Conservation (phyloP, 495 filamentous ascomycete species). For the Acidomyces sp. region DNA sequence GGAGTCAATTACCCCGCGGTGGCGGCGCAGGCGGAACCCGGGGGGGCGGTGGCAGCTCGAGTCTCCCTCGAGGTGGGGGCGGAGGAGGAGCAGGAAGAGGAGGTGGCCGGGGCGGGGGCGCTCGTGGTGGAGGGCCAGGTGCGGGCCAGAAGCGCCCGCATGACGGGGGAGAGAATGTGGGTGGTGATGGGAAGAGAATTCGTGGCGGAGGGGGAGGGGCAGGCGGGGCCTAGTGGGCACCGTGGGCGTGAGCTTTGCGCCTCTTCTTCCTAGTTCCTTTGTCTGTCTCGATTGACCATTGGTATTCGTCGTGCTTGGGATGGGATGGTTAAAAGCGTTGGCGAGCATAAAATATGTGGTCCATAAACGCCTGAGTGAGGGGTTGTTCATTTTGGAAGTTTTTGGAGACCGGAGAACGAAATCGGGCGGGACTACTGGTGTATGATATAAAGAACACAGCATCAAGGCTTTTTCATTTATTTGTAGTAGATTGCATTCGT, state of each 20-base stretch:
- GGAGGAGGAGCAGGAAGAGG: slow-evolving; percentile 3
- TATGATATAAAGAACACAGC: no score
- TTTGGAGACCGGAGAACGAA: no score
- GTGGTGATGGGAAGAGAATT: slow-evolving; percentile 15
- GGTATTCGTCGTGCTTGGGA: no score
- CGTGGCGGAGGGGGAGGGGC: slow-evolving; percentile 8
- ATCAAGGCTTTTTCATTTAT: no score
- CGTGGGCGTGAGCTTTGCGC: neutral
- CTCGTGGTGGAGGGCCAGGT: slow-evolving; percentile 2
- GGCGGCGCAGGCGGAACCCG: slow-evolving; percentile 1
- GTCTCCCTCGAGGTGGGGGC: slow-evolving; percentile 7
- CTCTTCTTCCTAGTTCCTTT: no score
- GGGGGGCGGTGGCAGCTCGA: neutral
- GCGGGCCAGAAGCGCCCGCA: slow-evolving; percentile 19
- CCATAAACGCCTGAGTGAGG: no score
- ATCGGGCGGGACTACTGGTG: no score
- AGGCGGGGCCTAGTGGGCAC: neutral
- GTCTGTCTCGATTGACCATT: no score
- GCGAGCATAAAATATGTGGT: no score
- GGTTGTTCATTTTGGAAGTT: no score
- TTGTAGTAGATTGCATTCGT: no score
- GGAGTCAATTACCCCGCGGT: slow-evolving; percentile 8
- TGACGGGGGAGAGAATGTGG: slow-evolving; percentile 11
- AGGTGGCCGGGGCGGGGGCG: slow-evolving; percentile 3
- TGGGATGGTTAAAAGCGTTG: no score